Base-by-base conservation (phyloP, 2,329 filamentous ascomycete genomes). In the Aspergillus ochraceoroseus region DNA sequence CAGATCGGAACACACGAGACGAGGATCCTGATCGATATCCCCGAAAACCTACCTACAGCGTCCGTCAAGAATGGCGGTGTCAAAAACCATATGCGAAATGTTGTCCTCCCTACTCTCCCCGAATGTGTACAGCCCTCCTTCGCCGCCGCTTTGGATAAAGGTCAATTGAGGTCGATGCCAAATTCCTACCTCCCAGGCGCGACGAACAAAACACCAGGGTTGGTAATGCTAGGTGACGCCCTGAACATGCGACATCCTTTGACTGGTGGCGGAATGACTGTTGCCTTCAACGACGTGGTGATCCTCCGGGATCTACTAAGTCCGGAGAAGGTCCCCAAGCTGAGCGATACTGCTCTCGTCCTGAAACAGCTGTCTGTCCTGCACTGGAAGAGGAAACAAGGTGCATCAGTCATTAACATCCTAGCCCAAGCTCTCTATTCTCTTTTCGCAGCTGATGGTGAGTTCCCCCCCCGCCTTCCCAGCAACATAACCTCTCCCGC, bases 201-300 rank as follows among this genome's bases (percentile, higher is more conserved):
- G 0, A 85, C 84, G 45, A 84, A 85, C 59, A 76, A 74, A 30
- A 76, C 77, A 7, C 77, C 80, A 1, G 87, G 87, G 3, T 69
- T 95, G 45, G 74, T 95, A 33, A 72, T 98, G 23, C 75, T 96
- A 6, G 92, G 92, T 44, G 92, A 98, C 62, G 90, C 92, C 9
- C 83, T 94, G 75, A 98, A 98, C 71, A 98, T 98, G 92, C 85
- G 92, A n/a, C 92, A 98, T 67, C 92, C 92, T 1, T 75, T 98
- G 8, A 98, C 92, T 0, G 92, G 92, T 38, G 92, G 92, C 51
- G 92, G 92, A 55, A 98, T 98, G 92, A 96, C 90, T 0, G 92
- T 96, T 1, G 92, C 87, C 1, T 85, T 98, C 65, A 94, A 90
- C 68, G 92, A 98, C 59, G 89, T 86, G 1, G 76, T 92, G 7